These are phyloP conservation scores for Pichia sp. DNA, from an alignment of 1,139 yeast species.

Conservation along the genomic window DNA sequence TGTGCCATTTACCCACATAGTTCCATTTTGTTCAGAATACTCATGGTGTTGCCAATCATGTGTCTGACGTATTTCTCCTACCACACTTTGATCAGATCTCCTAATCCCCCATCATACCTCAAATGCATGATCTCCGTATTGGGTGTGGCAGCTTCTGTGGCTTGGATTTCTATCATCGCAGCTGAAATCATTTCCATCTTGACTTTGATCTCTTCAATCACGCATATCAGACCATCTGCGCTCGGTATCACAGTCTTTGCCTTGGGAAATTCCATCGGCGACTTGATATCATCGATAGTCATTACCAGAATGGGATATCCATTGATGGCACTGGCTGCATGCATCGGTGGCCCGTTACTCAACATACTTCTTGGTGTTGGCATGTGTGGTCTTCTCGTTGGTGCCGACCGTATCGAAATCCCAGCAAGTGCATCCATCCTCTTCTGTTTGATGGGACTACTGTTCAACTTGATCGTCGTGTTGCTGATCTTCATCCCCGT, in stretches of 20 bases:
- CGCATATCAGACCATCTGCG: constrained; percentile 71
- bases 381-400: constrained; percentile 56
- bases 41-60: constrained; percentile 12
- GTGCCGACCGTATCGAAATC: constrained; percentile 27
- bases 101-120: constrained; percentile 26
- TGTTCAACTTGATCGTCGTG: constrained; percentile 51
- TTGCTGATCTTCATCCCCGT: constrained; percentile 56
- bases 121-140: constrained; percentile 41
- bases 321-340: constrained; percentile 90
- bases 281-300: constrained; percentile 79
- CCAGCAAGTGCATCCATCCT: constrained; percentile 23
- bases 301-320: constrained; percentile 88
- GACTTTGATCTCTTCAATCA: constrained; percentile 59
- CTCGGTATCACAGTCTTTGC: constrained; percentile 88
- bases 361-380: constrained; percentile 65
- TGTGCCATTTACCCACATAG: constrained; percentile 22
- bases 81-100: constrained; percentile 20
- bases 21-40: constrained; percentile 12
- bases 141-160: constrained; percentile 69
- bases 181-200: constrained; percentile 71
- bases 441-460: constrained; percentile 50
- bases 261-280: constrained; percentile 90
- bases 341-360: constrained; percentile 88
- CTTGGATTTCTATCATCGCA: constrained; percentile 78
- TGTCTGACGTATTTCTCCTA: constrained; percentile 18